Conservation (phyloP, 2,329 filamentous ascomycete genomes). For the Pseudonectria buxi region DNA sequence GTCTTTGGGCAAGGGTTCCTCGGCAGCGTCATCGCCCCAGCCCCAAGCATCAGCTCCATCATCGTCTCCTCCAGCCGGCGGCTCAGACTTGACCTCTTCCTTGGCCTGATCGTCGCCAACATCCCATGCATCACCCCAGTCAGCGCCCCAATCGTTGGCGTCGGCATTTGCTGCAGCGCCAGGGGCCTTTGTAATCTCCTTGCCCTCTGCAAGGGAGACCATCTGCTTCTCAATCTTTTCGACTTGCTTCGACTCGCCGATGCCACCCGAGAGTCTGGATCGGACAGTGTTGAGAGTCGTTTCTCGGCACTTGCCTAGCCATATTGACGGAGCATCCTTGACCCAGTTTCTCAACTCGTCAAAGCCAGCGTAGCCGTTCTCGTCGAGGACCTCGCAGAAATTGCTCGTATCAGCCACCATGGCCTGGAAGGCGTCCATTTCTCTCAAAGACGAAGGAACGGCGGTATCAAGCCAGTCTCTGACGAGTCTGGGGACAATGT, state of each 20-base stretch:
- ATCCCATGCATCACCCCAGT: slow-evolving; percentile 78
- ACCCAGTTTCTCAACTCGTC: slow-evolving; percentile 72
- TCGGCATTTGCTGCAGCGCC: slow-evolving; percentile 38
- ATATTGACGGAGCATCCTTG: slow-evolving; percentile 69
- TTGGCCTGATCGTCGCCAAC: slow-evolving; percentile 50
- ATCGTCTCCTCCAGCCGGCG: slow-evolving; percentile 25
- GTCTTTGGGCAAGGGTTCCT: slow-evolving; percentile 11
- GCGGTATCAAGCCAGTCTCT: slow-evolving; percentile 67
- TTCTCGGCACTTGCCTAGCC: slow-evolving; percentile 80
- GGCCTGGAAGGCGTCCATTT: slow-evolving; percentile 64
- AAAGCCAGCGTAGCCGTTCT: slow-evolving; percentile 55
- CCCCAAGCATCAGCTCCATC: slow-evolving; percentile 67
- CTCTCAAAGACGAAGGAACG: slow-evolving; percentile 67
- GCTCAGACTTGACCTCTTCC: slow-evolving; percentile 14
- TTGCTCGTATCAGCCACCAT: slow-evolving; percentile 56
- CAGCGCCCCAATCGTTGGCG: slow-evolving; percentile 61
- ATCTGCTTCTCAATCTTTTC: slow-evolving; percentile 81
- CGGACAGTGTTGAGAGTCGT: slow-evolving; percentile 70
- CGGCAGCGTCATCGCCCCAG: slow-evolving; percentile 59
- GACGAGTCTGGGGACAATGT: slow-evolving; percentile 61
- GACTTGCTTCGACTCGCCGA: slow-evolving; percentile 62
- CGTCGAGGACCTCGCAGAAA: slow-evolving; percentile 59
- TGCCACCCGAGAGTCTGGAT: slow-evolving; percentile 57
- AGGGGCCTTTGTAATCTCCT: slow-evolving; percentile 50
- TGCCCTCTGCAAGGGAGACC: slow-evolving; percentile 60